Evolutionary conservation across 345 rosid species (phyloP).

Genomic region (Populus tremula): DNA sequence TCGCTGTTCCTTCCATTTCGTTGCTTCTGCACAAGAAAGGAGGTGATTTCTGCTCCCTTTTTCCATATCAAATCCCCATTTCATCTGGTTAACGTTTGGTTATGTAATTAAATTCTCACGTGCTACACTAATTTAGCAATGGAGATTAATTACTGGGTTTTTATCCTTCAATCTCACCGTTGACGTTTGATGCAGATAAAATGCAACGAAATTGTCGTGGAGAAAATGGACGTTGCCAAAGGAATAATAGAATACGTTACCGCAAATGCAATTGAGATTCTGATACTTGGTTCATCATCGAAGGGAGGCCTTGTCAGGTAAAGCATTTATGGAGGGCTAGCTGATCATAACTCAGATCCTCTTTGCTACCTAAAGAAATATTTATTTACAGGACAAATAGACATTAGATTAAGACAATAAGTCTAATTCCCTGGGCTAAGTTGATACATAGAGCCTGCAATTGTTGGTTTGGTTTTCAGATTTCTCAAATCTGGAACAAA

Average conservation of each 20-base stretch:
- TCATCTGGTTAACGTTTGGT: background rate
- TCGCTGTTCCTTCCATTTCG: slow-evolving; percentile 82
- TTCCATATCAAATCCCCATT: background rate
- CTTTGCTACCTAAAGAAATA: background rate
- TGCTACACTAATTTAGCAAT: background rate
- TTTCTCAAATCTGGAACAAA: background rate
- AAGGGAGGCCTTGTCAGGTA: slow-evolving; percentile 64
- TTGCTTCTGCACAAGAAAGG: slow-evolving; percentile 76
- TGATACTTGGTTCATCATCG: slow-evolving; percentile 61
- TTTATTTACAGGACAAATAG: background rate
- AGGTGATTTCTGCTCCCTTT: slow-evolving; percentile 34
- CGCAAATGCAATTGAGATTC: slow-evolving; percentile 28
- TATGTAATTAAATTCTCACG: background rate
- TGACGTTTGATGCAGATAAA: slow-evolving; percentile 40
- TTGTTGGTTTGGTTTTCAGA: background rate
- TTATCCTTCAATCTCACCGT: background rate
- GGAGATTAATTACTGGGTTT: background rate
- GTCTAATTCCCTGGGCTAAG: background rate
- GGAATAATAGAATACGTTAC: slow-evolving; percentile 52
- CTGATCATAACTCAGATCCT: background rate
- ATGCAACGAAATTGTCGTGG: slow-evolving; percentile 55
- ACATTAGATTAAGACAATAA: background rate
- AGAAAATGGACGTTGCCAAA: slow-evolving; percentile 49
- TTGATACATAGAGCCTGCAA: background rate
- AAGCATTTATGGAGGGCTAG: background rate